Evolutionary conservation across 2,329 filamentous ascomycete genomes (phyloP), one percentile per base, ranked within the genome.

Genomic region (Pyrenophora seminiperda): DNA sequence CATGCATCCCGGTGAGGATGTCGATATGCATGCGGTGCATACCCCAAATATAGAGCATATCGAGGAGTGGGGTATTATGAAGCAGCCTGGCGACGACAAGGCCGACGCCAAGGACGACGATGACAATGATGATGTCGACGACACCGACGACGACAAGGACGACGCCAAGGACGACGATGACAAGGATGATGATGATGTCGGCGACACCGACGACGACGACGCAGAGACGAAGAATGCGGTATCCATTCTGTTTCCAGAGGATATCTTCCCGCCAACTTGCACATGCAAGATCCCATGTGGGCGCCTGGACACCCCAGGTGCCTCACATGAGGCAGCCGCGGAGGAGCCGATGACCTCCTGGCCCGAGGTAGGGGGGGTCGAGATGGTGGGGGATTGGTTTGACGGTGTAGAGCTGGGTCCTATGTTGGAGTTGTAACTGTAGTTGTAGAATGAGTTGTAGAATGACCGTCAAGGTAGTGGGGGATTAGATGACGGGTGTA

Each of bases 41-140:
- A 7, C 7, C 10, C 39, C 50, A 4, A 45, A 49, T 33, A 36
- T 20, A 18, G n/a, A 34, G 5, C 33, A 19, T 9, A 13, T 53
- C 17, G 32, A 31, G n/a, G n/a, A n/a, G n/a, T n/a, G n/a, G n/a
- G n/a, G n/a, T n/a, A n/a, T n/a, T n/a, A n/a, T n/a, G n/a, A n/a
- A n/a, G n/a, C n/a, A n/a, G n/a, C n/a, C n/a, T n/a, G n/a, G n/a
- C n/a, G n/a, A n/a, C n/a, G n/a, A n/a, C n/a, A n/a, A n/a, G n/a
- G n/a, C n/a, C n/a, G n/a, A n/a, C n/a, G n/a, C n/a, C n/a, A n/a
- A n/a, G n/a, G n/a, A n/a, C n/a, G 15, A 36, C 14, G n/a, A 30
- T 51, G 13, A 37, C 42, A 14, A 45, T 38, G 30, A n/a, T n/a
- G n/a, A n/a, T n/a, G 41, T 18, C 5, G 17, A 5, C 9, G 17